Evolutionary conservation across 2,329 filamentous ascomycete genomes (phyloP), one percentile per base, ranked within the genome.

Genomic region (Ophiostoma ips): DNA sequence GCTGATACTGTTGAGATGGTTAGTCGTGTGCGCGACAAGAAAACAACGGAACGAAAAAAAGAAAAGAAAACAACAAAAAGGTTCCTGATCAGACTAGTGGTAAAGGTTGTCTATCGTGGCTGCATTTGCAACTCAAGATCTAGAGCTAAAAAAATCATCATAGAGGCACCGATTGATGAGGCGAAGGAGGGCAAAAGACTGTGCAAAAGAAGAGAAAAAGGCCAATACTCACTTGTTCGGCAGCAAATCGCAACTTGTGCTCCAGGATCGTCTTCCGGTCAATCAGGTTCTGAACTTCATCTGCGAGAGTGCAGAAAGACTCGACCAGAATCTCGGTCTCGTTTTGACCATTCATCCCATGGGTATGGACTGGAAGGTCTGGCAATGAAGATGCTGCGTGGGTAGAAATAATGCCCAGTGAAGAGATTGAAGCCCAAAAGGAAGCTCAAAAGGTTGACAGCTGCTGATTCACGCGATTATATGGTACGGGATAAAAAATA

Each of bases 101-200:
- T 65, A 61, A 63, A 64, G 62, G 57, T 63, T 77, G 66, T 84
- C 79, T 71, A 73, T 84, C 82, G 77, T 66, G 62, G 71, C 69
- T 72, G 70, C 71, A 65, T 56, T 60, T 62, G 73, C 69, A 76
- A 73, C 80, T 86, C 75, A 86, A 82, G 83, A 84, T 87, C 83
- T 87, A 87, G 83, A 87, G 83, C 83, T 87, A 86, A 83, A 63
- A 63, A 63, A 60, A 60, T 48, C 61, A 57, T 68, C 66, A 69
- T 72, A 61, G 53, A 55, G 46, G 54, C 55, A 53, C 48, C 45
- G 48, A 43, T 24, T 44, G 15, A 35, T 46, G 38, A 45, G 49
- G 44, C 44, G 35, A 18, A 15, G 13, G 16, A 15, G 13, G 16
- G 15, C 35, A 31, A 47, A 41, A 18, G 31, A 10, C 31, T 12